A percentile compares a stretch with the other conserved stretches of the same genome.
phyloP scores from a whole-genome alignment of 768 basidiomycete genomes.

The Psilocybe cubensis region DNA sequence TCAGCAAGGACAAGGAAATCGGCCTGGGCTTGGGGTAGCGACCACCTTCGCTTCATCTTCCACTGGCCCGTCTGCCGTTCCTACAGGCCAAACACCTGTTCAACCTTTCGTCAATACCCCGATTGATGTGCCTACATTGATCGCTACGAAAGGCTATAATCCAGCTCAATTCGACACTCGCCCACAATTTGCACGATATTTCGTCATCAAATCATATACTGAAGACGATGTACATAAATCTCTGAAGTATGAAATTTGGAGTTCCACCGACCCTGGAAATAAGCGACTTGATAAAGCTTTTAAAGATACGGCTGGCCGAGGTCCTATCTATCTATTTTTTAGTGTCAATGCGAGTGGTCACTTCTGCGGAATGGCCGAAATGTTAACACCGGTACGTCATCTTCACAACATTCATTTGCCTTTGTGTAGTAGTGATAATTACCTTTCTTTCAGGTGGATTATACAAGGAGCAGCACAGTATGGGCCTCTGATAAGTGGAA shows the following conservation, averaged over 20 bases:
- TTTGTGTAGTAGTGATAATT: background rate
- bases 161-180: slow-evolving; percentile 82
- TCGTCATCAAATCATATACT: slow-evolving; percentile 99
- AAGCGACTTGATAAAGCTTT: slow-evolving; percentile 97
- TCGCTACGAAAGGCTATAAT: slow-evolving; percentile 90
- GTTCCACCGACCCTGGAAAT: slow-evolving; percentile 95
- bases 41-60: slow-evolving; percentile 37
- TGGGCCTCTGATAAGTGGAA: slow-evolving; percentile 99
- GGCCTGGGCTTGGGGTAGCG: slow-evolving; percentile 41
- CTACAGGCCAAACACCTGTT: slow-evolving; percentile 43
- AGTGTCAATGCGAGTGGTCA: slow-evolving; percentile 98
- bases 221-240: slow-evolving; percentile 99
- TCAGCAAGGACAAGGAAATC: slow-evolving; percentile 48
- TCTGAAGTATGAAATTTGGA: slow-evolving; percentile 97
- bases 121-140: slow-evolving; percentile 84
- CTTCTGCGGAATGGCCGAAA: slow-evolving; percentile 98
- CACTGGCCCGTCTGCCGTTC: slow-evolving; percentile 22
- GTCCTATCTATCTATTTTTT: slow-evolving; percentile 98
- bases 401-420: background rate
- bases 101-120: slow-evolving; percentile 63
- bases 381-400: slow-evolving; percentile 80
- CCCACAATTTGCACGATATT: slow-evolving; percentile 85
- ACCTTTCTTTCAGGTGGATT: slow-evolving; percentile 66
- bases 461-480: slow-evolving; percentile 91
- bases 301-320: slow-evolving; percentile 89